Evolutionary conservation across 306 rosid genomes (phyloP).

Genomic region (Oemleria cerasiformis): DNA sequence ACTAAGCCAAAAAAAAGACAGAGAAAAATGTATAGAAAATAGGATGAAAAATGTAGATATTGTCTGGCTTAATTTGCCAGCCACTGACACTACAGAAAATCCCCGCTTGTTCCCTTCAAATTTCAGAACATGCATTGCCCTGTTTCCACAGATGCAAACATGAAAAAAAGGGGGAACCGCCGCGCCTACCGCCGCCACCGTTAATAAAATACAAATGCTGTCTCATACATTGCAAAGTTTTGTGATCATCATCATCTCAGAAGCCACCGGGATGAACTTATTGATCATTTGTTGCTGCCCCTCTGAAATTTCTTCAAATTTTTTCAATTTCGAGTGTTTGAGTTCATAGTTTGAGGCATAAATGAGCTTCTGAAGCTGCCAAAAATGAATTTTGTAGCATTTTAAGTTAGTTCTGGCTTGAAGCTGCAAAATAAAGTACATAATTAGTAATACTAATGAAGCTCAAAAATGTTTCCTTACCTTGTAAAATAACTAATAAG

Average conservation of each 20-base stretch:
- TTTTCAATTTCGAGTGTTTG: not conserved
- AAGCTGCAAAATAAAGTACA: no score
- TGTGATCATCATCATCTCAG: not conserved
- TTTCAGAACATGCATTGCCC: conserved; percentile 62
- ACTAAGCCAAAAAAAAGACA: conserved; percentile 13
- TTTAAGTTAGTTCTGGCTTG: no score
- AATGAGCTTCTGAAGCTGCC: conserved; percentile 12
- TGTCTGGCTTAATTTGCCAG: conserved; percentile 29
- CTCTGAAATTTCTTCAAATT: not conserved
- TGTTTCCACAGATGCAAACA: conserved; percentile 55
- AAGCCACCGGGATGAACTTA: conserved; percentile 8
- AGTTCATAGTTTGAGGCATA: not conserved
- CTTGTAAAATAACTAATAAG: conserved; percentile 16
- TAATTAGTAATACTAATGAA: no score
- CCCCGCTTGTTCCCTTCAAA: conserved; percentile 26
- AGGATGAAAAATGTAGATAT: conserved; percentile 34
- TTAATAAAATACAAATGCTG: conserved; percentile 37
- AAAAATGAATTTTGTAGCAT: not conserved
- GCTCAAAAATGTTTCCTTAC: conserved; percentile 31
- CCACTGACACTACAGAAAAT: conserved; percentile 24
- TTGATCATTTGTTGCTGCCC: conserved; percentile 4
- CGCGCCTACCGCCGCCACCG: conserved; percentile 19
- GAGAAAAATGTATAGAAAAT: conserved; percentile 26
- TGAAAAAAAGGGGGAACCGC: conserved; percentile 60
- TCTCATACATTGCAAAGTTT: not conserved